Evolutionary conservation across 202 grass and related monocot genomes (phyloP).

Genomic region (Dendrocalamus latiflorus): DNA sequence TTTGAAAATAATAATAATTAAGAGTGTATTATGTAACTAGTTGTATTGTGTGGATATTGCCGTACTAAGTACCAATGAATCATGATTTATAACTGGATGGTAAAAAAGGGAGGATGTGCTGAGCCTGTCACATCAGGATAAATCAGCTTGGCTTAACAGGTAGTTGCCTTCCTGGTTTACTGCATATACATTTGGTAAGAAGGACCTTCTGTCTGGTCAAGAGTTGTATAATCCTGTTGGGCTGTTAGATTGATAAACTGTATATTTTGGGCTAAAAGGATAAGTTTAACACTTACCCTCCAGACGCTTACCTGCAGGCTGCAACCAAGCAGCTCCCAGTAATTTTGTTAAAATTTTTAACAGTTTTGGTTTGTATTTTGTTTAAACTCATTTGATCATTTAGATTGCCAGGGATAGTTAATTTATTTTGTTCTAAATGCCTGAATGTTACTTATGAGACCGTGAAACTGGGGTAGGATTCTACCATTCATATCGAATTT

Average conservation of each 20-base stretch:
- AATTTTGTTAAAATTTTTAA: neutral
- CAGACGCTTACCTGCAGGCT: neutral
- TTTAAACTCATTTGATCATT: neutral
- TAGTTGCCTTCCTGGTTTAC: neutral
- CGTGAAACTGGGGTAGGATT: neutral
- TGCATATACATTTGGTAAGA: neutral
- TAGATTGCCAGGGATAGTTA: neutral
- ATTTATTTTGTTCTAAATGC: neutral
- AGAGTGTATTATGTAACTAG: neutral
- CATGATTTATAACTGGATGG: neutral
- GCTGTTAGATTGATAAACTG: neutral
- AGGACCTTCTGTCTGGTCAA: neutral
- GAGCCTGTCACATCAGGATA: neutral
- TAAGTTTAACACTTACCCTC: neutral
- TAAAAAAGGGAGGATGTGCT: neutral
- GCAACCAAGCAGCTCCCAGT: neutral
- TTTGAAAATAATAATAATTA: neutral
- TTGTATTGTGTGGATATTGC: neutral
- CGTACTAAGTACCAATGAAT: neutral
- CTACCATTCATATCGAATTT: neutral
- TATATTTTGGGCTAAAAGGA: neutral
- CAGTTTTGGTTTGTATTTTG: neutral
- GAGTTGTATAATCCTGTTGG: neutral
- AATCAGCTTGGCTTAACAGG: neutral
- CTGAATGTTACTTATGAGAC: neutral